Evolutionary conservation across 2,329 filamentous ascomycete species (phyloP), one percentile per base, ranked within the genome.

Genomic region (Hirsutella rhossiliensis): DNA sequence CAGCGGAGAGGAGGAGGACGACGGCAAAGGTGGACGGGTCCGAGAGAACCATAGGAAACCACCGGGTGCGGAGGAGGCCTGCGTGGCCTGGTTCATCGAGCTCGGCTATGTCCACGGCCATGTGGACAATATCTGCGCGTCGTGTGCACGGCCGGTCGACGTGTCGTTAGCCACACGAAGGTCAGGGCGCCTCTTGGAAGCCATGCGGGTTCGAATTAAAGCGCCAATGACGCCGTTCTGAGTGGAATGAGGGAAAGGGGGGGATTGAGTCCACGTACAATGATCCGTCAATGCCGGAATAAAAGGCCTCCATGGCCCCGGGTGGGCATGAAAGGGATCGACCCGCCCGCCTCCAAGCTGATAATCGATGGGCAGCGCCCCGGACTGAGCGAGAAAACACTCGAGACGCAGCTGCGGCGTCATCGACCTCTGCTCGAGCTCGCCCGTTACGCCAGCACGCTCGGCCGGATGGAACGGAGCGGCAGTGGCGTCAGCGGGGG

Each of bases 61-160:
- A 59, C 18, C 48, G 44, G 17, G 47, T 50, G 19, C 57, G 49
- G 5, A 59, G 50, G 11, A 58, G 54, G 18, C 57, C 56, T 28
- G 42, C 50, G 41, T 50, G 45, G 20, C 45, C 48, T 7, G 51
- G 50, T 37, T 53, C 47, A 38, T 59, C 57, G 5, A 59, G 49
- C 42, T 57, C 55, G 15, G 55, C 50, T 32, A 59, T 58, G 43
- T 59, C 56, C 2, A 52, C 45, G 29, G 54, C 57, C 56, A 59
- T 56, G 42, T 59, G 54, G 15, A 55, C 41, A 18, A 59, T 49
- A 44, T 50, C 56, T 54, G 34, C 4, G 8, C 32, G 32, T 15
- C 17, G 32, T 7, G 29, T 30, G 8, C 8, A 13, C 29, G 29
- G 29, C 13, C 13, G 13, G 29, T 30, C 8, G 29, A 30, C 13